These are phyloP conservation scores for Populus simonii DNA, from an alignment of 345 rosid genomes.

Conservation along the genomic window DNA sequence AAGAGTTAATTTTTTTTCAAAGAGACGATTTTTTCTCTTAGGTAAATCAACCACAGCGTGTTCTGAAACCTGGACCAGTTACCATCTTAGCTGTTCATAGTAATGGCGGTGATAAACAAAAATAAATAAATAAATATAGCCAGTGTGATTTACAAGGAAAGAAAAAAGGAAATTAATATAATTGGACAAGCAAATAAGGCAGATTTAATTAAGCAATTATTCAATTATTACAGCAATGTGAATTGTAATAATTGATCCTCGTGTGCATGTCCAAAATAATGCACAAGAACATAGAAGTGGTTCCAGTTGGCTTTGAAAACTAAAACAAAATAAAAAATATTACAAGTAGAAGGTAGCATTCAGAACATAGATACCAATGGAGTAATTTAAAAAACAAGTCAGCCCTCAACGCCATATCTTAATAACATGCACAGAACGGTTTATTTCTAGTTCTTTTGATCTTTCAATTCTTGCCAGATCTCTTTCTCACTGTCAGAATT, in stretches of 20 bases:
- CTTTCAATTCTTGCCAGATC: background rate
- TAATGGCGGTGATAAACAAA: no score
- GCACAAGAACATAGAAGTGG: background rate
- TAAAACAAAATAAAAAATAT: no score
- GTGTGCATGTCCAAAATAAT: background rate
- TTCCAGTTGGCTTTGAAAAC: background rate
- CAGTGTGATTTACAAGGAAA: no score
- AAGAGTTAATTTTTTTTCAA: no score
- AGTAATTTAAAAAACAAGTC: background rate
- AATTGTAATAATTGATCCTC: background rate
- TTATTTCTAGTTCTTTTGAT: background rate
- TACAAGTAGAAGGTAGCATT: background rate
- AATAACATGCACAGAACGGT: background rate
- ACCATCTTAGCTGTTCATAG: conserved; percentile 13
- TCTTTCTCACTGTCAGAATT: conserved; percentile 2
- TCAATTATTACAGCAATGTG: background rate
- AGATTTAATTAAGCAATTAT: background rate
- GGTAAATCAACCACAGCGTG: conserved; percentile 10
- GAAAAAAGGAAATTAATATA: background rate
- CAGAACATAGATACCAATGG: background rate
- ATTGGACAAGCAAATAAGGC: background rate
- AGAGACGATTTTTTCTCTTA: background rate
- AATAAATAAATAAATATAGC: no score
- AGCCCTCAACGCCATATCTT: background rate
- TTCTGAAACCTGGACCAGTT: background rate